phyloP scores from a whole-genome alignment of 371 early-diverging fungal species.

The Mycotypha africana region DNA sequence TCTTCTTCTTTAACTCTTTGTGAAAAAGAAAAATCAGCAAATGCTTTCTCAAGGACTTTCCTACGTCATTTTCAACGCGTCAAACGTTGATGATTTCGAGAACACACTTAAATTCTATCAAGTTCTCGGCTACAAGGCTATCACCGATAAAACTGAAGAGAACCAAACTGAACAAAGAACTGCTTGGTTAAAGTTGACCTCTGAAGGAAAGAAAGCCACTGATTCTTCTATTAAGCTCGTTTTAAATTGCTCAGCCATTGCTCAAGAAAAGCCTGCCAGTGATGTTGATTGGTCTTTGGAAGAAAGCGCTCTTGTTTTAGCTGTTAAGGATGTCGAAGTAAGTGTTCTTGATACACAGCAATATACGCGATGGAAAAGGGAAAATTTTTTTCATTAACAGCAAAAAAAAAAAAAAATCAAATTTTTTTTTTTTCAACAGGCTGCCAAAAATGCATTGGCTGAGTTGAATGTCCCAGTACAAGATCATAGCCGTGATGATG shows the following conservation, averaged over 20 bases:
- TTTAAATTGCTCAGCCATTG: constrained; percentile 10
- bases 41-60: constrained; percentile 44
- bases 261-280: constrained; percentile 5
- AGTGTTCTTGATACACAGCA: constrained; percentile 4
- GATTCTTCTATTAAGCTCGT: constrained; percentile 39
- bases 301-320: constrained; percentile 25
- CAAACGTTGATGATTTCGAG: constrained; percentile 22
- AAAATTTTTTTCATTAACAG: background rate
- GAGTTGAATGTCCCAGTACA: constrained; percentile 17
- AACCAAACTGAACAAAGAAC: constrained; percentile 8
- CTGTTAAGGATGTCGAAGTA: constrained; percentile 23
- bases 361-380: constrained; percentile 8
- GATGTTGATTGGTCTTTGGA: constrained; percentile 29
- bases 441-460: constrained; percentile 21
- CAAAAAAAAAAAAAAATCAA: no score
- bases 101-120: constrained; percentile 49
- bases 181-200: constrained; percentile 38
- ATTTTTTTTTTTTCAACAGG: no score
- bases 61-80: constrained; percentile 51
- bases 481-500: constrained; percentile 24
- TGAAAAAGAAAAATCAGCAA: background rate
- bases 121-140: constrained; percentile 47
- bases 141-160: constrained; percentile 22
- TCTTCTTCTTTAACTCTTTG: background rate
- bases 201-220: constrained; percentile 17